phyloP scores from a whole-genome alignment of 805 yeast species.

The Myxozyma sirexii region DNA sequence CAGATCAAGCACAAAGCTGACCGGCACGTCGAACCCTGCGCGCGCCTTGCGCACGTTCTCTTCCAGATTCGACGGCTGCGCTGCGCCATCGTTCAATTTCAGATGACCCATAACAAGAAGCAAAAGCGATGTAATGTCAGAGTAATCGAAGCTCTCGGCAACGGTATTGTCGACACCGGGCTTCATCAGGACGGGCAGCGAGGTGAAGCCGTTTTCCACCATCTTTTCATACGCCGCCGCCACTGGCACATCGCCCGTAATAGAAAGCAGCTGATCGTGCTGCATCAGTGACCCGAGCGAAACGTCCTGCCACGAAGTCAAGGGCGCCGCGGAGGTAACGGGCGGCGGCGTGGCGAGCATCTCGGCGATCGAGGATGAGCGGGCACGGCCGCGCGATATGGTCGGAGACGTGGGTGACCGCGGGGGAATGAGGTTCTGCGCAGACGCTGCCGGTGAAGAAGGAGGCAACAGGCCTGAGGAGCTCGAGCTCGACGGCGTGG shows the following conservation, averaged over 20 bases:
- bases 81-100: constrained; percentile 37
- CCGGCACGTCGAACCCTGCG: constrained; percentile 87
- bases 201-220: constrained; percentile 71
- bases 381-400: constrained; percentile 23
- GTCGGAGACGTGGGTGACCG: constrained; percentile 21
- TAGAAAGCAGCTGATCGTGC: constrained; percentile 70
- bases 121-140: constrained; percentile 85
- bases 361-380: constrained; percentile 40
- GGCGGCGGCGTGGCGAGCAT: constrained; percentile 42
- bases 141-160: constrained; percentile 86
- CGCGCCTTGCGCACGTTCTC: constrained; percentile 64
- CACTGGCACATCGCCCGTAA: constrained; percentile 69
- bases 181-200: constrained; percentile 66
- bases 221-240: constrained; percentile 87
- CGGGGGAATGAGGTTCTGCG: constrained; percentile 6
- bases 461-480: background rate
- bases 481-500: constrained; percentile 3
- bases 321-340: constrained; percentile 20
- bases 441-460: background rate
- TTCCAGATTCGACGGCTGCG: constrained; percentile 40
- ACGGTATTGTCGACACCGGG: constrained; percentile 54
- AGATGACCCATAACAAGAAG: constrained; percentile 79
- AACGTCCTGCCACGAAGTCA: constrained; percentile 63
- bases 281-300: constrained; percentile 75
- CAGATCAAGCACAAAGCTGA: constrained; percentile 78